phyloP scores from a whole-genome alignment of 257 asterid genomes.

The Forsythia suspensa region DNA sequence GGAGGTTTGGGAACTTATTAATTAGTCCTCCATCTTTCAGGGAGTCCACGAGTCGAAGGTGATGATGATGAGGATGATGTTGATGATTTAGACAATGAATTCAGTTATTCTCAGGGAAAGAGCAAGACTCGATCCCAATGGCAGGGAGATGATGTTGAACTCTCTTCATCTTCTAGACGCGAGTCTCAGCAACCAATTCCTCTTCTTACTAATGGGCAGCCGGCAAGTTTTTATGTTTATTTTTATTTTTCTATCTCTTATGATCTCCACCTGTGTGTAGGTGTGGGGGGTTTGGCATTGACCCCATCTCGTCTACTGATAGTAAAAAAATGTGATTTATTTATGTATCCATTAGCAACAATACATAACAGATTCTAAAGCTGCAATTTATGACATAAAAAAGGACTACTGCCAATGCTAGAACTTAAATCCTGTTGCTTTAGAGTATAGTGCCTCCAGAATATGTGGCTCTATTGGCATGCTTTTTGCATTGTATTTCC shows the following conservation, averaged over 20 bases:
- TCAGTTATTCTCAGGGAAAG: slow-evolving; percentile 59
- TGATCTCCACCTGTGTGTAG: background rate
- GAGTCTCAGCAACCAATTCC: slow-evolving; percentile 87
- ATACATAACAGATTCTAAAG: background rate
- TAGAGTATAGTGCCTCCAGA: background rate
- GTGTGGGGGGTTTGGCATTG: background rate
- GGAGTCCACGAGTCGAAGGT: slow-evolving; percentile 90
- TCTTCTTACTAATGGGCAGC: slow-evolving; percentile 83
- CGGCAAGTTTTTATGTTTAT: slow-evolving; percentile 45
- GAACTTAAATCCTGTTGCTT: background rate
- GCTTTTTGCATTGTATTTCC: no score
- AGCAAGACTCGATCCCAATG: slow-evolving; percentile 73
- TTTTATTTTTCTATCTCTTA: background rate
- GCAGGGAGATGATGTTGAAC: slow-evolving; percentile 77
- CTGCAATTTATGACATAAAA: background rate
- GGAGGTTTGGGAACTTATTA: slow-evolving; percentile 9
- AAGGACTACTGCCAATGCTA: background rate
- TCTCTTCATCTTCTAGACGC: slow-evolving; percentile 82
- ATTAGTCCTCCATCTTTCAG: slow-evolving; percentile 34
- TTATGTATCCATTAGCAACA: background rate
- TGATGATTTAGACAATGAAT: slow-evolving; percentile 85
- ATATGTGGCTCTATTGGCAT: background rate
- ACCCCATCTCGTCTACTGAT: background rate
- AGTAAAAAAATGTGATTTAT: background rate
- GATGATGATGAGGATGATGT: slow-evolving; percentile 86